Percentiles rank a stretch among this genome's conserved stretches.
Evolutionary conservation across 768 basidiomycete species (phyloP).

Genomic region (Saitozyma sp.): DNA sequence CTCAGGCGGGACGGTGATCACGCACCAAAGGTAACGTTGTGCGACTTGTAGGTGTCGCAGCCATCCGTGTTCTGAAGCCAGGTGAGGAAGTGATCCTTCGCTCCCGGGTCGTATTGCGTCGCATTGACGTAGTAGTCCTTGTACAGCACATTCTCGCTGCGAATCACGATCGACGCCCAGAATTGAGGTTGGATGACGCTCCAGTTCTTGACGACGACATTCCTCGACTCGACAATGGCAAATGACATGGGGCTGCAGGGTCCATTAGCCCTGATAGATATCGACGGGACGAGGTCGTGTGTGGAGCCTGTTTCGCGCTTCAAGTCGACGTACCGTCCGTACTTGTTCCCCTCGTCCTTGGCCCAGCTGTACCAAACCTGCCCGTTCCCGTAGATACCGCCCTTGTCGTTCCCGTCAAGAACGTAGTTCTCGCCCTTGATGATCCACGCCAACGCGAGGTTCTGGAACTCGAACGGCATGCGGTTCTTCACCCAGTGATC

Average conservation of each 20-base stretch:
- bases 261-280: not conserved
- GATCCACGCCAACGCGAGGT: slow-evolving; percentile 53
- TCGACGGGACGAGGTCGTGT: not conserved
- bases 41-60: slow-evolving; percentile 53
- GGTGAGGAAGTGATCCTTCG: slow-evolving; percentile 14
- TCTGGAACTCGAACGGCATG: slow-evolving; percentile 53
- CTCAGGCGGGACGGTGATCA: not conserved
- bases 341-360: slow-evolving; percentile 54
- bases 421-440: slow-evolving; percentile 60
- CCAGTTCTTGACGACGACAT: slow-evolving; percentile 53
- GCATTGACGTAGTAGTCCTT: slow-evolving; percentile 56
- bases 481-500: slow-evolving; percentile 55
- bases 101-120: slow-evolving; percentile 49
- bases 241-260: slow-evolving; percentile 50
- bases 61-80: slow-evolving; percentile 53
- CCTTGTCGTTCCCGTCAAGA: slow-evolving; percentile 72
- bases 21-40: slow-evolving; percentile 53
- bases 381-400: slow-evolving; percentile 57
- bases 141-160: slow-evolving; percentile 53
- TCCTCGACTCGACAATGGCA: slow-evolving; percentile 53
- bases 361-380: slow-evolving; percentile 56
- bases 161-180: slow-evolving; percentile 55
- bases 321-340: slow-evolving; percentile 39
- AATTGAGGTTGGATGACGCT: slow-evolving; percentile 56
- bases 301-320: too few relatives aligned